Percentiles rank a stretch among this genome's conserved stretches.
Evolutionary conservation across 2,329 filamentous ascomycete species (phyloP).

Genomic region (Dactylonectria estremocensis): DNA sequence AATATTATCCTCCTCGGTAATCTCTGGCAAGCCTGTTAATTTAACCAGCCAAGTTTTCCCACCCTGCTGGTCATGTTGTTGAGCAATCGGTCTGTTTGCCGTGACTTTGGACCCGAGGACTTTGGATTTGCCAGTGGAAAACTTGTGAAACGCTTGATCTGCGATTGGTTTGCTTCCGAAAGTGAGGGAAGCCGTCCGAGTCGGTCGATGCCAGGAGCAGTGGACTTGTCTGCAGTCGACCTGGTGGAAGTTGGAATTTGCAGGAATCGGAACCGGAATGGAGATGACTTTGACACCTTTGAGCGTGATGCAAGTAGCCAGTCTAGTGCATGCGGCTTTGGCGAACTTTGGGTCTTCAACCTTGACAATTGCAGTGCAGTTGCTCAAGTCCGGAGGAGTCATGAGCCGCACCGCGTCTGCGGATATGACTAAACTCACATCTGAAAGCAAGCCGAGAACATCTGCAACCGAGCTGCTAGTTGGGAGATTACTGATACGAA

Average conservation of each 20-base stretch:
- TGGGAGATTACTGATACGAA: conserved; percentile 52
- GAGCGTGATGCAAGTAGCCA: not conserved
- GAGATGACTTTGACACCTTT: not conserved
- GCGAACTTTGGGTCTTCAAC: conserved; percentile 31
- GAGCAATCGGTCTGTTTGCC: conserved; percentile 9
- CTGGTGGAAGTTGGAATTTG: conserved; percentile 45
- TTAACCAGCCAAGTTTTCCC: conserved; percentile 18
- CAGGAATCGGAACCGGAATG: conserved; percentile 38
- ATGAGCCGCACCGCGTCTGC: too few relatives aligned
- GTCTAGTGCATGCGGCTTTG: not conserved
- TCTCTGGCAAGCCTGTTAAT: conserved; percentile 12
- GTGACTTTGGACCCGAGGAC: conserved; percentile 40
- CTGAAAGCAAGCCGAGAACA: conserved; percentile 33
- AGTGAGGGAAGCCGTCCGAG: conserved; percentile 47
- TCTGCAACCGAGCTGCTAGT: not conserved
- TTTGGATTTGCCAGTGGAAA: conserved; percentile 42
- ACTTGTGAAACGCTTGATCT: conserved; percentile 36
- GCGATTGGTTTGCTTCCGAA: conserved; percentile 46
- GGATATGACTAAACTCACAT: not conserved
- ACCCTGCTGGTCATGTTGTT: not conserved
- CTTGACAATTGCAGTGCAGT: conserved; percentile 17
- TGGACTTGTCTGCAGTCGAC: conserved; percentile 55
- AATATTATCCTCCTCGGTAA: conserved; percentile 19
- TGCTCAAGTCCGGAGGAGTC: too few relatives aligned
- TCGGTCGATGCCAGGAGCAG: conserved; percentile 56